These are phyloP conservation scores for Dacryopinax primogenitus DNA, from an alignment of 768 basidiomycete genomes.

Conservation along the genomic window DNA sequence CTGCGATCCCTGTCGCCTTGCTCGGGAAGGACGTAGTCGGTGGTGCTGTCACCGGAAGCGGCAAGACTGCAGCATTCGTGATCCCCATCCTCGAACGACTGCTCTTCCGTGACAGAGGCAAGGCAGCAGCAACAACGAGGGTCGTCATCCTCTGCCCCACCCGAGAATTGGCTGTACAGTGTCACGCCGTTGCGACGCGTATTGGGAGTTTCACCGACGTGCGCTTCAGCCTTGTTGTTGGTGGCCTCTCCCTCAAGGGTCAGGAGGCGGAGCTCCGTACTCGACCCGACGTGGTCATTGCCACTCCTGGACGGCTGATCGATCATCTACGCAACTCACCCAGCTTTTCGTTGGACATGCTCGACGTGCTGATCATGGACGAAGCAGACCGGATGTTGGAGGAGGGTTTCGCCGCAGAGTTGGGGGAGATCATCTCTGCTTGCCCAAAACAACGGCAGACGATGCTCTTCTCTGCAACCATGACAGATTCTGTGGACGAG, in stretches of 20 bases:
- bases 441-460: slow-evolving; percentile 85
- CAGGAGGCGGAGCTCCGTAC: slow-evolving; percentile 77
- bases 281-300: slow-evolving; percentile 87
- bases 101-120: slow-evolving; percentile 80
- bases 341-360: slow-evolving; percentile 77
- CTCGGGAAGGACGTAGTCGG: slow-evolving; percentile 94
- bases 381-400: slow-evolving; percentile 97
- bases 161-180: slow-evolving; percentile 90
- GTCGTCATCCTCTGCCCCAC: slow-evolving; percentile 92
- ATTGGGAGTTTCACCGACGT: slow-evolving; percentile 81
- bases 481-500: slow-evolving; percentile 93
- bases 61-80: slow-evolving; percentile 95
- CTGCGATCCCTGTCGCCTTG: slow-evolving; percentile 85
- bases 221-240: slow-evolving; percentile 79
- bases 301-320: slow-evolving; percentile 93
- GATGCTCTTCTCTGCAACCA: slow-evolving; percentile 97
- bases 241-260: slow-evolving; percentile 83
- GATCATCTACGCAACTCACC: slow-evolving; percentile 95
- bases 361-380: slow-evolving; percentile 89
- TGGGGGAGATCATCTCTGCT: slow-evolving; percentile 82
- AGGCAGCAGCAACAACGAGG: slow-evolving; percentile 70
- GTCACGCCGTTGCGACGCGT: slow-evolving; percentile 79
- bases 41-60: slow-evolving; percentile 90
- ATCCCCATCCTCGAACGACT: slow-evolving; percentile 89
- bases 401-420: slow-evolving; percentile 89